phyloP scores from a whole-genome alignment of 208 protist genomes.

The Trypanosoma lewisi region DNA sequence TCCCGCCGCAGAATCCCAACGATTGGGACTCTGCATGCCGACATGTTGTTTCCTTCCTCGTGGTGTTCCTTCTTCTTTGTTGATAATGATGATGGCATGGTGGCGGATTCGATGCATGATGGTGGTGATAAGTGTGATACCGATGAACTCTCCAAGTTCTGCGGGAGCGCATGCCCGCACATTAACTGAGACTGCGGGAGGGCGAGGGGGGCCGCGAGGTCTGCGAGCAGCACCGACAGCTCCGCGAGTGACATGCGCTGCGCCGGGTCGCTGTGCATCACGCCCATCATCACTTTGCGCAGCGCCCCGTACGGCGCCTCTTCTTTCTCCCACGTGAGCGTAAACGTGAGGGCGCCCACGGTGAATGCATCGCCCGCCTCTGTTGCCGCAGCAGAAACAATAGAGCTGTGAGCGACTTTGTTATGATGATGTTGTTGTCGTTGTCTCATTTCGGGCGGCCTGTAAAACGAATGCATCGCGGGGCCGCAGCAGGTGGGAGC shows the following conservation, averaged over 20 bases:
- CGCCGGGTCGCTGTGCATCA: slow-evolving; percentile 35
- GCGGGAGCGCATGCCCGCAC: background rate
- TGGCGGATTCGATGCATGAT: background rate
- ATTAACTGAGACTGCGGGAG: slow-evolving; percentile 3
- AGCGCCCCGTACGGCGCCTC: slow-evolving; percentile 15
- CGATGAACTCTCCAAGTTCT: background rate
- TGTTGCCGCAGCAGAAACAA: background rate
- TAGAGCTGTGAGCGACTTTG: no score
- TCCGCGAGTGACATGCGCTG: slow-evolving; percentile 32
- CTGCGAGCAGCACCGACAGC: slow-evolving; percentile 29
- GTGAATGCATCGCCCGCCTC: slow-evolving; percentile 15
- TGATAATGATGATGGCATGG: background rate
- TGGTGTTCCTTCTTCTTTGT: background rate
- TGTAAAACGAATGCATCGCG: background rate
- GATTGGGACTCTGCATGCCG: background rate
- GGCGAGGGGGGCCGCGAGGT: slow-evolving; percentile 15
- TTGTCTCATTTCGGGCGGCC: background rate
- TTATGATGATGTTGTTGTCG: no score
- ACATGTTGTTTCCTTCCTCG: background rate
- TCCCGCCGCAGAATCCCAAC: slow-evolving; percentile 10
- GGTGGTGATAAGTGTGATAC: no score
- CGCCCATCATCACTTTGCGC: slow-evolving; percentile 20
- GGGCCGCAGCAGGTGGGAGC: background rate
- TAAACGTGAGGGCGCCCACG: slow-evolving; percentile 6
- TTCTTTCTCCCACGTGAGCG: slow-evolving; percentile 4